These are phyloP conservation scores for Gaeumannomyces tritici DNA, from an alignment of 2,329 filamentous ascomycete genomes.

Conservation along the genomic window DNA sequence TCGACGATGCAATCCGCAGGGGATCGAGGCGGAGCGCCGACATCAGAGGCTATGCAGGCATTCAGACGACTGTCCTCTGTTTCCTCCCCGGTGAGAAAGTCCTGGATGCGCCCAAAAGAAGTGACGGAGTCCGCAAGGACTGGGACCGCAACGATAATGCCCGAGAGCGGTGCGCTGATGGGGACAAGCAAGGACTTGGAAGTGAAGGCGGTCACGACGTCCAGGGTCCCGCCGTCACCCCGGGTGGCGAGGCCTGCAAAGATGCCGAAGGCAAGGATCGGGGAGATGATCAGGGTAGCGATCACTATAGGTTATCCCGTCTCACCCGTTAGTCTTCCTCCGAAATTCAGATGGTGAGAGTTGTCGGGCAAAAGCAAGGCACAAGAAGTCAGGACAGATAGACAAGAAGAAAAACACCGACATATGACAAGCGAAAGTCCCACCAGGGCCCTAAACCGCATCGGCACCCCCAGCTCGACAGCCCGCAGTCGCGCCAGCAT, in stretches of 20 bases:
- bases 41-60: not conserved
- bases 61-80: constrained; percentile 6
- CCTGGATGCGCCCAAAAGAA: constrained; percentile 9
- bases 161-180: constrained; percentile 7
- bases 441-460: not conserved
- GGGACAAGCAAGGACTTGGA: constrained; percentile 8
- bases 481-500: not conserved
- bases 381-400: not conserved
- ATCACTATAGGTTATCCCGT: not conserved
- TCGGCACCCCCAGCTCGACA: not conserved
- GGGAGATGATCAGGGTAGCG: not conserved
- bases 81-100: constrained; percentile 8
- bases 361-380: too few species aligned
- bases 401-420: not conserved
- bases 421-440: not conserved
- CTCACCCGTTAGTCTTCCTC: not conserved
- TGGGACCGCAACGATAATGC: constrained; percentile 6
- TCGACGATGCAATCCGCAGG: too few species aligned
- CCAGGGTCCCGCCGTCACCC: constrained; percentile 2
- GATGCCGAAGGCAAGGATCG: not conserved
- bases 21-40: not conserved
- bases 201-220: constrained; percentile 8
- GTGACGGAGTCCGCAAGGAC: constrained; percentile 9
- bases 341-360: too few species aligned
- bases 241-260: not conserved